Conservation (phyloP, 2,329 filamentous ascomycete species). For the Xylariaceae sp. region DNA sequence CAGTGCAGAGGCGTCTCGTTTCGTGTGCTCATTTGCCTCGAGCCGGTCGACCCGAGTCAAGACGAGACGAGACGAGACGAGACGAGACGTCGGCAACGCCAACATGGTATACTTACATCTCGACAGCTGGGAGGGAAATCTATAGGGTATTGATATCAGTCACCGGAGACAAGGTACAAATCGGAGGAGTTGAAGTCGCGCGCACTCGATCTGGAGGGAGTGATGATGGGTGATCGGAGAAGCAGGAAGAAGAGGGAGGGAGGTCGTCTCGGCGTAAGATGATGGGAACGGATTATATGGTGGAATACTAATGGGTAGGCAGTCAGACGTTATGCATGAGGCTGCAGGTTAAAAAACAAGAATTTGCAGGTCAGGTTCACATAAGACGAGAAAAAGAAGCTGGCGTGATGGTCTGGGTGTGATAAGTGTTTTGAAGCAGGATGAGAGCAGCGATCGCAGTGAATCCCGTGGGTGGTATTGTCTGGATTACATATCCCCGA, state of each 20-base stretch:
- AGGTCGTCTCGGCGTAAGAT: conserved; percentile 1
- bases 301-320: neutral
- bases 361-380: neutral
- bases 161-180: neutral
- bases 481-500: neutral
- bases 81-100: neutral
- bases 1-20: neutral
- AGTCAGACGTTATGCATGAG: conserved; percentile 10
- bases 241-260: conserved; percentile 10
- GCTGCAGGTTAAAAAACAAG: conserved; percentile 2
- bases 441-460: conserved; percentile 7
- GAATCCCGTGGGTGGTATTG: neutral
- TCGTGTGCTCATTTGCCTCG: neutral
- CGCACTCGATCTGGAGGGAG: neutral
- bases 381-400: conserved; percentile 4
- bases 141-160: neutral
- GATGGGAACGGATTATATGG: no score
- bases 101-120: conserved; percentile 13
- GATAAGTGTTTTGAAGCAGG: neutral
- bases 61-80: neutral
- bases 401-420: neutral
- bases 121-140: neutral
- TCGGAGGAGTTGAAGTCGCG: neutral
- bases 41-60: neutral
- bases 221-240: conserved; percentile 1